phyloP scores from a whole-genome alignment of 768 basidiomycete species.

The Daedalea quercina region DNA sequence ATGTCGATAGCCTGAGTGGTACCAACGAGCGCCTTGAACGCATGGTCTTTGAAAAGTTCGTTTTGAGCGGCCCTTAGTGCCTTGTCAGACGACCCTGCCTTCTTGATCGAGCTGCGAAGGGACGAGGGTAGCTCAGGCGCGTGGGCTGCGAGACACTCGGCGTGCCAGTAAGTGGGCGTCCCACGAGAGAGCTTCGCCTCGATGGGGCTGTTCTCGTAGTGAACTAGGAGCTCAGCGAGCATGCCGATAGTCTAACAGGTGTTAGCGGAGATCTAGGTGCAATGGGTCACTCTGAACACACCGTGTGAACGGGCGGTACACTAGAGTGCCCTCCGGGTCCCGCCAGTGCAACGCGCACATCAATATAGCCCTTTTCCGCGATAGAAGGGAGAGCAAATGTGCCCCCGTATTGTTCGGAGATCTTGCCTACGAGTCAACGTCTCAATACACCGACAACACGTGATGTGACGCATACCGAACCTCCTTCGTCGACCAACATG shows the following conservation, averaged over 20 bases:
- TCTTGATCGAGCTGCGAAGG: constrained; percentile 23
- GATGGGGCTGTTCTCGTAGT: constrained; percentile 40
- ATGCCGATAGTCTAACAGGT: constrained; percentile 41
- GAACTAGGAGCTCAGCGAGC: constrained; percentile 39
- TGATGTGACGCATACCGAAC: constrained; percentile 16
- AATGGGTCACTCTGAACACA: constrained; percentile 11
- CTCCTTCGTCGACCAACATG: constrained; percentile 57
- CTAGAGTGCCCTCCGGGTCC: constrained; percentile 51
- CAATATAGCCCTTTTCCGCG: constrained; percentile 39
- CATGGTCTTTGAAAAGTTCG: constrained; percentile 18
- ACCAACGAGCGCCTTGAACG: constrained; percentile 22
- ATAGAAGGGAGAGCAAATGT: constrained; percentile 24
- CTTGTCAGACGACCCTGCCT: constrained; percentile 22
- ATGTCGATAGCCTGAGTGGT: constrained; percentile 43
- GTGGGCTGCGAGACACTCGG: constrained; percentile 39
- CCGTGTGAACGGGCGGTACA: constrained; percentile 46
- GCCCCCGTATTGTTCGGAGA: constrained; percentile 20
- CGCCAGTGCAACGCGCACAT: constrained; percentile 34
- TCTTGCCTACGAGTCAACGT: constrained; percentile 19
- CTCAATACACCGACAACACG: neutral
- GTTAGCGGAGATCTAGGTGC: neutral
- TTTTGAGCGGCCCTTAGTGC: constrained; percentile 29
- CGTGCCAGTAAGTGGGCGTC: constrained; percentile 26
- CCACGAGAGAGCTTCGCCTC: constrained; percentile 23
- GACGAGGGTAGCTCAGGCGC: constrained; percentile 28